phyloP scores from a whole-genome alignment of 2,329 filamentous ascomycete species.

The Emergomyces orientalis region DNA sequence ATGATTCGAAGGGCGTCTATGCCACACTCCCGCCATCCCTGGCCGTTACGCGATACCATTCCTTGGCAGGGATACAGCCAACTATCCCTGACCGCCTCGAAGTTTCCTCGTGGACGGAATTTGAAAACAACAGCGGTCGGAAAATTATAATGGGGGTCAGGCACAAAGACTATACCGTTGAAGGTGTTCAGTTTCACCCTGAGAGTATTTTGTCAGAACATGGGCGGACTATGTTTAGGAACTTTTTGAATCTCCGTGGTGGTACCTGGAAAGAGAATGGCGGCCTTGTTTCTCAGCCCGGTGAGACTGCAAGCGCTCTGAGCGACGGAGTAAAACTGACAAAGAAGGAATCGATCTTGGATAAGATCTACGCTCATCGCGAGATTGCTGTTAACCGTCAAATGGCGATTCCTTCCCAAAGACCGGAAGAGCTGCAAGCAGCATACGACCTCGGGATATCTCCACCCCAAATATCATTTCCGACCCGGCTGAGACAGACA shows the following conservation, averaged over 20 bases:
- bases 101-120: slow-evolving; percentile 76
- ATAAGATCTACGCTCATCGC: slow-evolving; percentile 80
- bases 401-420: slow-evolving; percentile 74
- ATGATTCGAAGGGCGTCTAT: slow-evolving; percentile 90
- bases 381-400: slow-evolving; percentile 67
- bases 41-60: slow-evolving; percentile 91
- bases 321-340: slow-evolving; percentile 21
- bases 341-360: slow-evolving; percentile 76
- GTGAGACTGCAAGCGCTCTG: slow-evolving; percentile 18
- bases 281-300: slow-evolving; percentile 20
- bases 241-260: slow-evolving; percentile 78
- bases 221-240: slow-evolving; percentile 80
- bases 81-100: slow-evolving; percentile 80
- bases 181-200: slow-evolving; percentile 95
- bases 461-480: slow-evolving; percentile 72
- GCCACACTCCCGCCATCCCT: slow-evolving; percentile 67
- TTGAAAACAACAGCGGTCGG: slow-evolving; percentile 60
- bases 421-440: slow-evolving; percentile 73
- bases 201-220: slow-evolving; percentile 92
- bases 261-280: slow-evolving; percentile 86
- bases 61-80: slow-evolving; percentile 80
- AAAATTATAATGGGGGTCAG: slow-evolving; percentile 94
- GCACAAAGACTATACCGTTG: slow-evolving; percentile 82
- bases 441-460: slow-evolving; percentile 76
- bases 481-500: slow-evolving; percentile 67